Base-by-base conservation (phyloP, 306 rosid genomes). In the Cucumis cinereus region DNA sequence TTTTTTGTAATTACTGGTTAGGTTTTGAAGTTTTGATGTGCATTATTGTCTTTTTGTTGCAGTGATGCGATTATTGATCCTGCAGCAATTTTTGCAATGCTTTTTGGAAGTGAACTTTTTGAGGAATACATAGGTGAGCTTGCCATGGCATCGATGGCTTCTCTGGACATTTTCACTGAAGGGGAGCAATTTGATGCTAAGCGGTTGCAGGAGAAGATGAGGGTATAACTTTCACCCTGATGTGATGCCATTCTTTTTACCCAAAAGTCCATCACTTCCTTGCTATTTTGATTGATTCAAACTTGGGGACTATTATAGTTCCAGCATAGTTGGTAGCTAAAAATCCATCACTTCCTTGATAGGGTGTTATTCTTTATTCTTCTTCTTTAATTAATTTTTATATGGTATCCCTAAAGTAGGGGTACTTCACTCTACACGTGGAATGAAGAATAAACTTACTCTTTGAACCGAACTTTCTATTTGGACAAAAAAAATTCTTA, bases 141-240 rank as follows among this genome's bases (percentile, higher is more conserved):
- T 77, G 98, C 98, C 67, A 91, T 94, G 98, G 98, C 97, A 30
- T 94, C 98, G 69, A 91, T 94, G 97, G 97, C 97, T 63, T 91
- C 97, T 53, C 78, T 91, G 78, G 98, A 94, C 82, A 88, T 93
- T 45, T 90, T 91, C 78, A 75, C 85, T 35, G 97, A 91, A 84
- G 98, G 96, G 70, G 98, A 94, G 72, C 93, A 94, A 64, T 78
- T 90, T 52, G 98, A 93, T 82, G 50, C 92, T 26, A 94, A 91
- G 85, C 89, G 86, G 86, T 80, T 94, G 85, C 97, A 94, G 80
- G 98, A 94, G 61, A 85, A 91, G 81, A 94, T 94, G 98, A 90
- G 93, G 92, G 98, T 93, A 88, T 61, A 56, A 14, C 20, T 71
- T 60, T 59, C 26, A 23, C 72, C 13, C 19, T 23, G 4, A 26